A percentile compares a stretch with the other conserved stretches of the same genome.
phyloP scores from a whole-genome alignment of 805 yeast species.

The Kodamaea hsintzibuensis region DNA sequence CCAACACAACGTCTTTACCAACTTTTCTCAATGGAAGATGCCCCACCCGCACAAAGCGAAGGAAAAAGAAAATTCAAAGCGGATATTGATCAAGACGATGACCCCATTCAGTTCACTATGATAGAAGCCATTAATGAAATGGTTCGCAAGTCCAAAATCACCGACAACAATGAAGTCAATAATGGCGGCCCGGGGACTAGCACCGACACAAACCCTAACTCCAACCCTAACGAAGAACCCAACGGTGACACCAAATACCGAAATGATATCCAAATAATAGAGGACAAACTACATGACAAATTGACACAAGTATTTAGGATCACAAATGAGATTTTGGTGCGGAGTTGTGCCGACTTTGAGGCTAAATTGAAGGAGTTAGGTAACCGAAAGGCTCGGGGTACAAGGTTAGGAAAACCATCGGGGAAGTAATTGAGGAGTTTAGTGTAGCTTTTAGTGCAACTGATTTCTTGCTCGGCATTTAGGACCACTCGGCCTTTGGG shows the following conservation, averaged over 20 bases:
- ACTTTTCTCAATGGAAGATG: conserved; percentile 29
- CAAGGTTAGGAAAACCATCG: not conserved
- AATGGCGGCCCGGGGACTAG: not conserved
- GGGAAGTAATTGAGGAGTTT: not conserved
- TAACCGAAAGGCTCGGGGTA: not conserved
- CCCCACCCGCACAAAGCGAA: not conserved
- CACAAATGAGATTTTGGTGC: conserved; percentile 4
- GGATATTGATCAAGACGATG: not conserved
- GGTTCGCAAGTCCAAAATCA: not conserved
- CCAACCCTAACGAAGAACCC: no score
- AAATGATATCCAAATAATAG: not conserved
- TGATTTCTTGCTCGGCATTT: not conserved
- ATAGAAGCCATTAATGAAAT: not conserved
- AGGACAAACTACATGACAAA: conserved; percentile 1
- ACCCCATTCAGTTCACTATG: not conserved
- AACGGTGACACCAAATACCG: not conserved
- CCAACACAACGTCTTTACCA: conserved; percentile 33
- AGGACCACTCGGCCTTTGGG: not conserved
- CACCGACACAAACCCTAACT: not conserved
- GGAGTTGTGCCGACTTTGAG: conserved; percentile 4
- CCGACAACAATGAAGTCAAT: not conserved
- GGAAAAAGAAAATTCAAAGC: not conserved
- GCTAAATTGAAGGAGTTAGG: not conserved
- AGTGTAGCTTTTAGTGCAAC: not conserved
- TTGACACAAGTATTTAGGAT: conserved; percentile 5